Percentiles rank a stretch among this genome's conserved stretches.
These are phyloP conservation scores for Penicillium frequentans DNA, from an alignment of 2,329 filamentous ascomycete species.

Conservation along the genomic window DNA sequence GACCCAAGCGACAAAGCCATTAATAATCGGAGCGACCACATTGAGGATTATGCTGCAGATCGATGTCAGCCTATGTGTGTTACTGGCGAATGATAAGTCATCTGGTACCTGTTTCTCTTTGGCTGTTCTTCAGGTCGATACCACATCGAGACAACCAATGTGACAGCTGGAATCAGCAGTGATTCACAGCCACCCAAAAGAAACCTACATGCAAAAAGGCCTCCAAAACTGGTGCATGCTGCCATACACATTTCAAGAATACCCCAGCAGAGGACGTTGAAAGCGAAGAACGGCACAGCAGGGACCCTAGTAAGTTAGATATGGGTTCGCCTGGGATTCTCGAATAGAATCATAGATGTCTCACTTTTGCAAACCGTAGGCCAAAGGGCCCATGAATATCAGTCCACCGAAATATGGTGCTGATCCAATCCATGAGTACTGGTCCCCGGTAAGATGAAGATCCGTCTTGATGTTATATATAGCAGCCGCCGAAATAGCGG, in stretches of 20 bases:
- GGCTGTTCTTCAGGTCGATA: conserved; percentile 1
- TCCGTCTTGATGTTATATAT: conserved; percentile 54
- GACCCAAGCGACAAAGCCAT: not conserved
- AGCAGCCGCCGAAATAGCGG: conserved; percentile 42
- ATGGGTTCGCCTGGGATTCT: no score
- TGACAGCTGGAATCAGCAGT: not conserved
- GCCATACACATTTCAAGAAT: conserved; percentile 1
- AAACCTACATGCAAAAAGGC: not conserved
- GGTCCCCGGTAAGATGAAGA: conserved; percentile 49
- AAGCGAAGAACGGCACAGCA: not conserved
- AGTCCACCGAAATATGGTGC: conserved; percentile 27
- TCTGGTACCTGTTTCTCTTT: not conserved
- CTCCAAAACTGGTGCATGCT: not conserved
- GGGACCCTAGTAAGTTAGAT: not conserved
- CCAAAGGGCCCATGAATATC: not conserved
- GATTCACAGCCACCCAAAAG: conserved; percentile 1
- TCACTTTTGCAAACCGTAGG: conserved; percentile 1
- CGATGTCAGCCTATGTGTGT: no score
- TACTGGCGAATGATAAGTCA: no score
- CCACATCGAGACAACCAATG: conserved; percentile 1
- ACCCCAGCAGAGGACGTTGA: conserved; percentile 1
- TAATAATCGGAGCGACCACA: not conserved
- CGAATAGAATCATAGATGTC: no score
- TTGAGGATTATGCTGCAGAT: not conserved
- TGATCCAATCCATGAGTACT: conserved; percentile 52